phyloP scores from a whole-genome alignment of 176 grass and related monocot species.

The Thinopyrum elongatum region DNA sequence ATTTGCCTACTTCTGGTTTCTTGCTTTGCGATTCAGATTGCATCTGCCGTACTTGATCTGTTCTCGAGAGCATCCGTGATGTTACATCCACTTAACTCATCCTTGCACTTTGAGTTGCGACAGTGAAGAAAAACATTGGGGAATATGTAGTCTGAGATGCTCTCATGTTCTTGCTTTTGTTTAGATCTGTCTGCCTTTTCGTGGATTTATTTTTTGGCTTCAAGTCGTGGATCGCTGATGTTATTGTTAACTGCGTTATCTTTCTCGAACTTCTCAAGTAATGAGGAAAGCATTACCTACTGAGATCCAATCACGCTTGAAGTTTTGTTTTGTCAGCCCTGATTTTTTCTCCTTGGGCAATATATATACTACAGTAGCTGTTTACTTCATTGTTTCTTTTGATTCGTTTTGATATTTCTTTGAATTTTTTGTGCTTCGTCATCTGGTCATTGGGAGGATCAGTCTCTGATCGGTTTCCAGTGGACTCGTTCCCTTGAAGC shows the following conservation, averaged over 20 bases:
- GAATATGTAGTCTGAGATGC: slow-evolving; percentile 45
- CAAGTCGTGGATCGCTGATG: slow-evolving; percentile 14
- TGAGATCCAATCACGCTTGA: slow-evolving; percentile 27
- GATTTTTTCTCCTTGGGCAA: no score
- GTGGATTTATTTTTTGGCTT: not conserved
- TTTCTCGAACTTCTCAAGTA: slow-evolving; percentile 32
- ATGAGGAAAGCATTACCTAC: slow-evolving; percentile 25
- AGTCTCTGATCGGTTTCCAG: slow-evolving; percentile 26
- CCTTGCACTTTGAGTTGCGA: slow-evolving; percentile 49
- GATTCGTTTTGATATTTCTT: not conserved
- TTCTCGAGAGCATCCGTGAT: slow-evolving; percentile 30
- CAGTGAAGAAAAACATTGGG: slow-evolving; percentile 46
- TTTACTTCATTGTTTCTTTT: not conserved
- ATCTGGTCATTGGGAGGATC: slow-evolving; percentile 61
- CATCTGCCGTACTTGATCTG: not conserved
- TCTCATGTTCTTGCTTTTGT: not conserved
- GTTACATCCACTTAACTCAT: slow-evolving; percentile 45
- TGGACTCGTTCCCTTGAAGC: slow-evolving; percentile 84
- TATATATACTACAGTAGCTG: not conserved
- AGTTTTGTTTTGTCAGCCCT: not conserved
- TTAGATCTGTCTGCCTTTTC: not conserved
- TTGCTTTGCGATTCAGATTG: not conserved
- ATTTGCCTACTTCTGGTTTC: not conserved
- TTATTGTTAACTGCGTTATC: slow-evolving; percentile 42
- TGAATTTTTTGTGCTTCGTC: slow-evolving; percentile 44